Base-by-base conservation (phyloP, 768 basidiomycete species). In the Pisolithus tinctorius region DNA sequence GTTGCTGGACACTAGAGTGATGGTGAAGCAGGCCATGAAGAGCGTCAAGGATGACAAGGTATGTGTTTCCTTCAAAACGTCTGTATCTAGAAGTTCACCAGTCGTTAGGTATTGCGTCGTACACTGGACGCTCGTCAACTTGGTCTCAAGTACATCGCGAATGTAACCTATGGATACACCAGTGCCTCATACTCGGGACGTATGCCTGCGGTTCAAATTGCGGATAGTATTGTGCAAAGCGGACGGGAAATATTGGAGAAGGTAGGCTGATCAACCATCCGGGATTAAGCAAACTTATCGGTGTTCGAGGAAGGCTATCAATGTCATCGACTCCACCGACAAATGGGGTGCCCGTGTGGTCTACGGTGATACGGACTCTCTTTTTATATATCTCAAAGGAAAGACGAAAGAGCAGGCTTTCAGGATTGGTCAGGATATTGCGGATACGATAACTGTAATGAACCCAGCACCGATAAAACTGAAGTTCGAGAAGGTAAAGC, bases 21-120 rank as follows among this genome's bases (percentile, higher is more conserved):
- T 99, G 96, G 88, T 99, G 25, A 99, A 97, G 64, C 86, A 92
- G 56, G 92, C 90, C 3, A 93, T 96, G 93, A 97, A 97, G 65
- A 72, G 76, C 23, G 78, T 78, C 7, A 81, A 80, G 45, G 70
- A 74, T 39, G 85, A 96, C 64, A 92, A 90, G 72, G 93, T 88
- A 46, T 48, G 60, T 13, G 11, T 34, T 6, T 27, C n/a, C 42
- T 45, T 53, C 36, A 25, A 31, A 7, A 30, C 41, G 10, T 45
- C 30, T 45, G 45, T n/a, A 40, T n/a, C 41, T n/a, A 51, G 8
- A 7, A 46, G 25, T 51, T 57, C 43, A 45, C 48, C 55, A 8
- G 20, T 16, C 6, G 45, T 27, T 58, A 96, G 93, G 81, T 81
- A 2, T 71, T 97, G 37, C 74, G 71, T 26, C 76, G 82, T 52